Base-by-base conservation (phyloP, 2,329 filamentous ascomycete species). In the Clarireedia monteithiana region DNA sequence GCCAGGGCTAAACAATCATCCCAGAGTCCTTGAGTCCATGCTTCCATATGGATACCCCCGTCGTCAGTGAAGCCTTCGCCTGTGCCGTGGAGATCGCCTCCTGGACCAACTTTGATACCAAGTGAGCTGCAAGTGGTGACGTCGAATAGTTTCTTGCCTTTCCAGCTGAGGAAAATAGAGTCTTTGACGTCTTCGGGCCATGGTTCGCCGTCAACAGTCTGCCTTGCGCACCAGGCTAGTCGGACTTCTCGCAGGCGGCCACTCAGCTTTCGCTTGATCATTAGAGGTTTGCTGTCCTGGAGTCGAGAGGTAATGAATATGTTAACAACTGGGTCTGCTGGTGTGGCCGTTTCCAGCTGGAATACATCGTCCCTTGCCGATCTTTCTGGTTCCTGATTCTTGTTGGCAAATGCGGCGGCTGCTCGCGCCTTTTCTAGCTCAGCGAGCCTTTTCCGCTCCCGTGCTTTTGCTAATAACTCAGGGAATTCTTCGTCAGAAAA, bases 121-220 rank as follows among this genome's bases (percentile, higher is more conserved):
- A 95, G 73, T 48, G 80, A 84, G 53, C 77, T 77, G 57, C 89
- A 85, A 1, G 86, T 91, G 5, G 88, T 89, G n/a, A 81, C 79
- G 61, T 88, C 82, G 67, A 87, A 96, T 3, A 96, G 72, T 58
- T 82, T 81, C 57, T 81, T 82, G 26, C 82, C 79, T 60, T 84
- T 85, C 85, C 89, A 96, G 0, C 89, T 94, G 55, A 97, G 77
- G 64, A 94, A 86, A 17, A 95, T 74, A 0, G 75, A 73, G 4
- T 77, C 72, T 7, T 70, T 74, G 1, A 77, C 73, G 4, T 77
- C 71, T 2, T 69, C 62, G 2, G 70, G 61, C 6, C 77, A 64
- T 9, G 63, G 36, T 5, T 69, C 50, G 1, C 69, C 67, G 2
- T 74, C 70, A 48, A 83, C 78, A 1, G 69, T 69, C 66, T 91